A percentile compares a stretch with the other conserved stretches of the same genome.
These are phyloP conservation scores for Pleurotus tuoliensis DNA, from an alignment of 768 basidiomycete species.

Conservation along the genomic window DNA sequence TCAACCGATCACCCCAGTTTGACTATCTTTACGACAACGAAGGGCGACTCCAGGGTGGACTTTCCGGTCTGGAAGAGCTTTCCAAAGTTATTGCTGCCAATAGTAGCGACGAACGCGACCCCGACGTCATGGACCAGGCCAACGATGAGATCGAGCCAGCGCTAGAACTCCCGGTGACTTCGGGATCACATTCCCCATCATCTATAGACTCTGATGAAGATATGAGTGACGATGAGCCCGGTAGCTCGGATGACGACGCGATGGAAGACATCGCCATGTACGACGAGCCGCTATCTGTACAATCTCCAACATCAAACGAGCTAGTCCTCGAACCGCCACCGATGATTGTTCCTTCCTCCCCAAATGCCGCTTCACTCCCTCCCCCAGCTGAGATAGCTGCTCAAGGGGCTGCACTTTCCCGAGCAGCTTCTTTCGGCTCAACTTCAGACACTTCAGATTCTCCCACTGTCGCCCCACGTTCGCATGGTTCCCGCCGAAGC, in stretches of 20 bases:
- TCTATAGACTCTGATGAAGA: conserved; percentile 71
- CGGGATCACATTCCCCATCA: conserved; percentile 46
- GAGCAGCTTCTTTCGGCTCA: conserved; percentile 17
- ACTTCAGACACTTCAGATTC: conserved; percentile 23
- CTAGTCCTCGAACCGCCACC: conserved; percentile 29
- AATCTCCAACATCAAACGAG: conserved; percentile 26
- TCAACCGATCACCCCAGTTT: conserved; percentile 75
- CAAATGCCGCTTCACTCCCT: conserved; percentile 25
- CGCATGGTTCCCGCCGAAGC: conserved; percentile 50
- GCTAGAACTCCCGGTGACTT: conserved; percentile 64
- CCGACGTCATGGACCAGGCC: conserved; percentile 56
- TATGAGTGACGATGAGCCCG: conserved; percentile 65
- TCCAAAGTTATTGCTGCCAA: conserved; percentile 77
- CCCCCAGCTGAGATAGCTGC: conserved; percentile 25
- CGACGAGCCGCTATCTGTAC: conserved; percentile 46
- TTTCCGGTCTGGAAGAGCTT: conserved; percentile 79
- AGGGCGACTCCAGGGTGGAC: conserved; percentile 85
- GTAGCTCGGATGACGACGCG: conserved; percentile 72
- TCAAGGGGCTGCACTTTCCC: conserved; percentile 20
- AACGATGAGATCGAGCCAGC: conserved; percentile 59
- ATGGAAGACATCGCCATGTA: conserved; percentile 84
- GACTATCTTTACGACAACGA: conserved; percentile 74
- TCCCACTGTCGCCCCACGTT: conserved; percentile 27
- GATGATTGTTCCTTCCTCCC: conserved; percentile 25
- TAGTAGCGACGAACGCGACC: conserved; percentile 47